phyloP scores from a whole-genome alignment of 352 stramenopile genomes.

The Phytopythium litorale region DNA sequence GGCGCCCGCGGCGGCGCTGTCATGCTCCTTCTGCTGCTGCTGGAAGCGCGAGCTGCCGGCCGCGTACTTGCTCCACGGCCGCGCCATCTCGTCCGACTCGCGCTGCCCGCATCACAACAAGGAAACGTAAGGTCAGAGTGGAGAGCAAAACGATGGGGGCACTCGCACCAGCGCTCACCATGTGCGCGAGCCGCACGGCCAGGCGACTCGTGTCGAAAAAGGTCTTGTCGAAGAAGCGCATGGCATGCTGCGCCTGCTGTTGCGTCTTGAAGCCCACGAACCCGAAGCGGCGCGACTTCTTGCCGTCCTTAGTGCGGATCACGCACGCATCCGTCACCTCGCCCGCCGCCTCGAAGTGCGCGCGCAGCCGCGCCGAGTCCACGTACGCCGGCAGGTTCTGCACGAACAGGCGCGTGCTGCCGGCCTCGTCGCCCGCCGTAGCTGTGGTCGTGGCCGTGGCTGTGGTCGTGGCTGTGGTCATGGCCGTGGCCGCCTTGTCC shows the following conservation, averaged over 20 bases:
- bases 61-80: constrained; percentile 90
- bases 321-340: constrained; percentile 89
- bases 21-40: constrained; percentile 23
- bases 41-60: constrained; percentile 75
- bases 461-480: not conserved
- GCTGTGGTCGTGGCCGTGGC: not conserved
- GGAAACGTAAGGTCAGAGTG: not conserved
- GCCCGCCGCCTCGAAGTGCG: constrained; percentile 71
- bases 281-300: constrained; percentile 78
- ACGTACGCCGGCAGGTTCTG: constrained; percentile 81
- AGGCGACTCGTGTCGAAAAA: constrained; percentile 91
- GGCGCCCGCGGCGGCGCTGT: constrained; percentile 3
- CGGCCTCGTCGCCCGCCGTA: not conserved
- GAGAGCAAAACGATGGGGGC: not conserved
- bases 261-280: constrained; percentile 82
- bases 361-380: constrained; percentile 63
- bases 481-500: too few relatives aligned
- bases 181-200: constrained; percentile 77
- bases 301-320: constrained; percentile 86
- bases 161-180: constrained; percentile 19
- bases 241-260: constrained; percentile 50
- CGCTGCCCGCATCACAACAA: constrained; percentile 9
- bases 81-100: constrained; percentile 55
- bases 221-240: constrained; percentile 75
- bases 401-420: constrained; percentile 67